Percentiles rank a stretch among this genome's conserved stretches.
These are phyloP conservation scores for Fragaria nilgerrensis DNA, from an alignment of 306 rosid genomes.

Conservation along the genomic window DNA sequence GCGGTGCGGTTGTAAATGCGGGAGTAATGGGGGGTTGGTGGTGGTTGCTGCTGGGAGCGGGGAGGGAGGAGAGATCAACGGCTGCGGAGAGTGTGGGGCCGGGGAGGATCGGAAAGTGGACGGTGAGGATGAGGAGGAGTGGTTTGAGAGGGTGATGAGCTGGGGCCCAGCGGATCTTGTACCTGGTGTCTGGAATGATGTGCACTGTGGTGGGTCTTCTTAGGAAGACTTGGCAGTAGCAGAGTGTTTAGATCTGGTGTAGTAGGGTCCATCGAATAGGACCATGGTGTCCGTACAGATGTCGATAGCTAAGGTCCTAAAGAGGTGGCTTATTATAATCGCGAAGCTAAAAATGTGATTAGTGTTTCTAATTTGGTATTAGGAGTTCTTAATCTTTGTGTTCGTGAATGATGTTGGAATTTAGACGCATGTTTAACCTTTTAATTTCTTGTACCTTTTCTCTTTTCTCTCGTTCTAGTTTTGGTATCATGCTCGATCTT, in stretches of 20 bases:
- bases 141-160: slow-evolving; percentile 30
- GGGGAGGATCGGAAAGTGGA: not conserved
- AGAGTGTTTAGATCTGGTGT: not conserved
- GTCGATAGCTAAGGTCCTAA: not conserved
- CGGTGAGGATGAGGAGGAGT: slow-evolving; percentile 23
- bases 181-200: slow-evolving; percentile 22
- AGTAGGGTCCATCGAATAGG: not conserved
- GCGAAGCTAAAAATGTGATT: not conserved
- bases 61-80: slow-evolving; percentile 16
- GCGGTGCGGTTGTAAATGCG: not conserved
- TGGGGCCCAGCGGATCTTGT: slow-evolving; percentile 35
- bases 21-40: slow-evolving; percentile 4
- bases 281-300: not conserved
- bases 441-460: not conserved
- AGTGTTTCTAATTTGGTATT: not conserved
- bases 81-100: slow-evolving; percentile 12
- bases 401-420: not conserved
- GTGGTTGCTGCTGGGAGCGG: slow-evolving; percentile 2
- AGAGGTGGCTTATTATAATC: not conserved
- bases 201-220: slow-evolving; percentile 7
- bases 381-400: not conserved
- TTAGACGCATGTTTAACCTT: not conserved
- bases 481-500: not conserved
- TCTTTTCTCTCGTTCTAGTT: not conserved
- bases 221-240: not conserved